Evolutionary conservation across 352 stramenopile genomes (phyloP).

Genomic region (Phytophthora crassamura): DNA sequence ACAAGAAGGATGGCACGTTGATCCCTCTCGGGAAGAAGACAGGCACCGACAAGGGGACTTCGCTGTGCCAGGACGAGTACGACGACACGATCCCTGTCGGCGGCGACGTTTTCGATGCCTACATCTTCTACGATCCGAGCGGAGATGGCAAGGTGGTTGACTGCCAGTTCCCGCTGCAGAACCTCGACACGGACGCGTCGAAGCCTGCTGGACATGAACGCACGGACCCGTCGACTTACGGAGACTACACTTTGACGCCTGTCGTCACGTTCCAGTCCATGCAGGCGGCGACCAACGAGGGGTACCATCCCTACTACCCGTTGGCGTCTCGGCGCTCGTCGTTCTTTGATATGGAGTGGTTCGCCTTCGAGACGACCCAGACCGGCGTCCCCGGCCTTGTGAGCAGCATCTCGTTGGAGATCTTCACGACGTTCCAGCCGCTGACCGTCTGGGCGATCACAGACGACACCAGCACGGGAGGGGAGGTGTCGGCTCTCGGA

Average conservation of each 20-base stretch:
- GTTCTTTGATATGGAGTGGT: constrained; percentile 91
- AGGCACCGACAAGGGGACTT: constrained; percentile 32
- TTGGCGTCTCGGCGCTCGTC: constrained; percentile 80
- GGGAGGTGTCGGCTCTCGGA: constrained; percentile 38
- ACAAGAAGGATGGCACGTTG: constrained; percentile 44
- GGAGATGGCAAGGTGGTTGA: constrained; percentile 70
- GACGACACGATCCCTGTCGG: constrained; percentile 54
- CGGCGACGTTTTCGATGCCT: constrained; percentile 73
- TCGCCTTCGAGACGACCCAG: constrained; percentile 67
- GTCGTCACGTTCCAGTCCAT: constrained; percentile 77
- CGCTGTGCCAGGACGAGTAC: constrained; percentile 55
- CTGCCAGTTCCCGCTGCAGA: constrained; percentile 87
- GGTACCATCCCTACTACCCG: constrained; percentile 91
- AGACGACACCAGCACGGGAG: constrained; percentile 28
- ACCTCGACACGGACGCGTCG: constrained; percentile 53
- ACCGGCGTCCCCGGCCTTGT: constrained; percentile 55
- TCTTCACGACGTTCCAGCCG: constrained; percentile 77
- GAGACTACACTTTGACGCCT: constrained; percentile 44
- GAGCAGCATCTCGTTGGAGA: constrained; percentile 54
- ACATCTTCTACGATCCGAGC: constrained; percentile 83
- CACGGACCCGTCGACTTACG: constrained; percentile 57
- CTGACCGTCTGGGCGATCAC: constrained; percentile 81
- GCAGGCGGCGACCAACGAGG: constrained; percentile 51
- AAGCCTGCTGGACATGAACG: constrained; percentile 56
- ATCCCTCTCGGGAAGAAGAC: constrained; percentile 41